Percentiles rank a stretch among this genome's conserved stretches.
Conservation (phyloP, 257 asterid species). For the Fraxinus cuspidata region DNA sequence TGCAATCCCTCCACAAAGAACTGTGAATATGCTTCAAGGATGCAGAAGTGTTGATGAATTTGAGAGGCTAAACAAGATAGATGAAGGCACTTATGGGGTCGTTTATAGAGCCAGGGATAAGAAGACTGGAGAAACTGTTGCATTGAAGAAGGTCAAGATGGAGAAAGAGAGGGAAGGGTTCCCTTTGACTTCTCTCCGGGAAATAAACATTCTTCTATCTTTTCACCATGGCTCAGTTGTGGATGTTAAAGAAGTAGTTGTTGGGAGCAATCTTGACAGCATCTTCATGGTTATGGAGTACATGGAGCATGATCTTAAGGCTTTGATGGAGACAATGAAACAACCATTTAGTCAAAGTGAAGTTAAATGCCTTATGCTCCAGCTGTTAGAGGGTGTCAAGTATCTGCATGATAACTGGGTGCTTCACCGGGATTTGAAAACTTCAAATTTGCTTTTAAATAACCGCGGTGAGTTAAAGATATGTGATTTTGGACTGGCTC, state of each 20-base stretch:
- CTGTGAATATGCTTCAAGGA: slow-evolving; percentile 87
- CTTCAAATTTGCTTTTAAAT: slow-evolving; percentile 78
- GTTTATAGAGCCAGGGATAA: slow-evolving; percentile 84
- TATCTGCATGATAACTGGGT: slow-evolving; percentile 93
- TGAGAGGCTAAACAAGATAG: slow-evolving; percentile 83
- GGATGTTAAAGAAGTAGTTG: slow-evolving; percentile 89
- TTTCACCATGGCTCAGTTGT: slow-evolving; percentile 77
- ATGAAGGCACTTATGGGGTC: slow-evolving; percentile 91
- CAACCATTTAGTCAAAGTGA: slow-evolving; percentile 84
- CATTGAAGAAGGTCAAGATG: slow-evolving; percentile 90
- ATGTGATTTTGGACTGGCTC: slow-evolving; percentile 91
- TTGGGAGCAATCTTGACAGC: slow-evolving; percentile 70
- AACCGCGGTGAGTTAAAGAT: slow-evolving; percentile 82
- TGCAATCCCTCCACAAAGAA: slow-evolving; percentile 51
- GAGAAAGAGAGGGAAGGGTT: slow-evolving; percentile 86
- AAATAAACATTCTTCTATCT: slow-evolving; percentile 81
- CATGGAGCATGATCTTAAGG: slow-evolving; percentile 93
- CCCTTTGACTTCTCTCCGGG: slow-evolving; percentile 82
- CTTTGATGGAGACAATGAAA: slow-evolving; percentile 73
- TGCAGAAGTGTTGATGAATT: slow-evolving; percentile 87
- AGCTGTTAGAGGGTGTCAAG: slow-evolving; percentile 72
- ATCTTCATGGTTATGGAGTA: slow-evolving; percentile 94
- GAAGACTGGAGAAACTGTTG: slow-evolving; percentile 85
- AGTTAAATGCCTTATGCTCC: slow-evolving; percentile 89
- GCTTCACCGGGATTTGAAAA: slow-evolving; percentile 86